Base-by-base conservation (phyloP, 176 grass and related monocot species). In the Chloris gayana region DNA sequence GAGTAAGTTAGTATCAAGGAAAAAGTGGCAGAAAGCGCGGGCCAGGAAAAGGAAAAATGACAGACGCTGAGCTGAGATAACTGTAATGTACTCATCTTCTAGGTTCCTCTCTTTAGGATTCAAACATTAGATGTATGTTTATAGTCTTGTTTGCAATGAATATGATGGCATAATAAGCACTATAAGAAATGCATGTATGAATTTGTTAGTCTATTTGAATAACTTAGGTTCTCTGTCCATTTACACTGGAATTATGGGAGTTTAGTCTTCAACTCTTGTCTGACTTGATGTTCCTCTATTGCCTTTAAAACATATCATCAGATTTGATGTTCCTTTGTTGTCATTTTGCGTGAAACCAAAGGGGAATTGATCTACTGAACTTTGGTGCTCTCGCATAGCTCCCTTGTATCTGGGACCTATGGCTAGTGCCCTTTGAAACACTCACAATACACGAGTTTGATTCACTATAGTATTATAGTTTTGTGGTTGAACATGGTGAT, bases 21-120 rank as follows among this genome's bases (percentile, higher is more conserved):
- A 95, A 84, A 99, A 95, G 83, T 99, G 96, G 96, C 96, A 99
- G 80, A 92, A 91, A 85, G 92, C 90, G 65, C 85, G 89, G 80
- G 62, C 96, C 8, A 99, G 90, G 60, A 90, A 86, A 78, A 91
- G 92, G 47, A 95, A 94, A 81, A 94, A 99, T 84, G 88, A 87
- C 51, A 99, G 81, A 57, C 86, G 92, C 46, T 95, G 75, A 95
- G 17, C 37, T 69, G 77, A 87, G 74, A 69, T 77, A 74, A 70
- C 50, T 78, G 38, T 51, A 51, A 65, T 77, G 62, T 70, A 67
- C 26, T 77, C 46, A 65, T 85, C 51, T 66, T 78, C 69, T 69
- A 79, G 39, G 74, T 87, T 72, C 4, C 79, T 75, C 37, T 73
- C 30, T 24, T 79, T 46, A 79, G 35, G 68, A 74, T 77, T 80